Evolutionary conservation across 306 rosid genomes (phyloP).

Genomic region (Prunus persica): Prunus_persica_NCBIv2 NC_034010.1:20524001-20524500

Average conservation of each 20-base stretch:
- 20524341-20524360: constrained; percentile 28
- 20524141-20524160: constrained; percentile 5
- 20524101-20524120: constrained; percentile 20
- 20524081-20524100: constrained; percentile 12
- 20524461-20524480: no score
- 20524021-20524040: constrained; percentile 26
- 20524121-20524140: not conserved
- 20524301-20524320: constrained; percentile 52
- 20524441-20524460: no score
- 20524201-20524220: constrained; percentile 32
- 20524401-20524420: constrained; percentile 28
- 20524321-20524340: constrained; percentile 37
- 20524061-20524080: constrained; percentile 27
- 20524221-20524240: constrained; percentile 21
- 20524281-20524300: constrained; percentile 52
- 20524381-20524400: constrained; percentile 31
- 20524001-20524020: not conserved
- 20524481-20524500: no score
- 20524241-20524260: constrained; percentile 29
- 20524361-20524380: constrained; percentile 5
- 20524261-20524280: constrained; percentile 25
- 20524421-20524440: not conserved
- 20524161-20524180: constrained; percentile 28
- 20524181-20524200: constrained; percentile 20
- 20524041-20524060: constrained; percentile 23